Evolutionary conservation across 306 rosid genomes (phyloP).

Genomic region (Benincasa hispida): DNA sequence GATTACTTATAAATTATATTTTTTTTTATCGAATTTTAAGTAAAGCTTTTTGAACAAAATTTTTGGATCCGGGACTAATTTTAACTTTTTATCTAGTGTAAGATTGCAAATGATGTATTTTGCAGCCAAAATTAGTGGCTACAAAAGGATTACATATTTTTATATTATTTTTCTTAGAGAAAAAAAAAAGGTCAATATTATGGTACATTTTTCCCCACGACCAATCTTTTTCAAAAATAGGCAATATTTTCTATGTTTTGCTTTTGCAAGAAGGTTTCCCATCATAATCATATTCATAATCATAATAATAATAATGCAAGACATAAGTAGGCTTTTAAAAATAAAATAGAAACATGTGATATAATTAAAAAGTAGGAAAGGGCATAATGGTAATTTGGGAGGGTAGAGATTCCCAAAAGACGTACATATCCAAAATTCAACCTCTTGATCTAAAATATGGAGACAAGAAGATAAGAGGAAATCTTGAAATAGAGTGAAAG

Average conservation of each 20-base stretch:
- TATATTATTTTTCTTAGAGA: too few species aligned
- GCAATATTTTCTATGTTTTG: background rate
- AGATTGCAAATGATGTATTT: too few species aligned
- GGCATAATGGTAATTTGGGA: background rate
- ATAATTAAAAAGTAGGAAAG: background rate
- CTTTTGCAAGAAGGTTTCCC: background rate
- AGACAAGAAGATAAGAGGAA: background rate
- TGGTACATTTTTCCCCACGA: too few species aligned
- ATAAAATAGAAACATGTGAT: background rate
- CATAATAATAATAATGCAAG: background rate
- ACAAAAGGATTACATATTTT: too few species aligned
- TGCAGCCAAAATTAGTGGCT: too few species aligned
- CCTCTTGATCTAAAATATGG: background rate
- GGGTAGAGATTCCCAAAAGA: background rate
- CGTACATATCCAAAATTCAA: constrained; percentile 1
- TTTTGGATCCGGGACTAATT: too few species aligned
- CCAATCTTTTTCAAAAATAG: too few species aligned
- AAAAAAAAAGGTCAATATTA: too few species aligned
- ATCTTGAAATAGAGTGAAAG: background rate
- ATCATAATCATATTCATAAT: background rate
- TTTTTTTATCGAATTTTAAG: too few species aligned
- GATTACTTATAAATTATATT: too few species aligned
- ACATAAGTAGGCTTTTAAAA: background rate
- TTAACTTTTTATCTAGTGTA: too few species aligned
- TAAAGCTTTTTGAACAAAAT: too few species aligned